Conservation (phyloP, 345 rosid genomes). For the Lagerstroemia speciosa region DNA sequence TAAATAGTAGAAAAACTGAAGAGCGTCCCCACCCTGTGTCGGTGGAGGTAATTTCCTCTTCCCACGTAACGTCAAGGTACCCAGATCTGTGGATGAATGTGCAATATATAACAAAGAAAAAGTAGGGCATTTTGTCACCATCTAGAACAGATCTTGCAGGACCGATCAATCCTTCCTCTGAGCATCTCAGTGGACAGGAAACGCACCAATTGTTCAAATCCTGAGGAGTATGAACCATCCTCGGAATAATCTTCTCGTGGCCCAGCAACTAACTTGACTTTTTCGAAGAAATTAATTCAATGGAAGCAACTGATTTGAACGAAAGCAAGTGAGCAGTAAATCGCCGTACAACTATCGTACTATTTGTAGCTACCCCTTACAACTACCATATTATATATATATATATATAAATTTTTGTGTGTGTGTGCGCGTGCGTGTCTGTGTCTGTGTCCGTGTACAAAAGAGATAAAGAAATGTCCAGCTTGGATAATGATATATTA, state of each 20-base stretch:
- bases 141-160: not conserved
- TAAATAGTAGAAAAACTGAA: not conserved
- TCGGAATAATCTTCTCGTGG: no score
- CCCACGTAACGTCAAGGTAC: not conserved
- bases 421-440: no score
- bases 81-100: not conserved
- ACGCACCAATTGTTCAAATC: no score
- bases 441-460: no score
- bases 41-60: constrained; percentile 10
- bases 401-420: no score
- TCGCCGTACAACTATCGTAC: not conserved
- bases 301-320: not conserved
- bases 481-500: no score
- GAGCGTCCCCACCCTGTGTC: not conserved
- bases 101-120: not conserved
- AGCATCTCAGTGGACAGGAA: not conserved
- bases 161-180: not conserved
- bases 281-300: no score
- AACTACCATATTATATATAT: no score
- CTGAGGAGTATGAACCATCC: no score
- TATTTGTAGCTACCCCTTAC: no score
- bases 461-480: no score
- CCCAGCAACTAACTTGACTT: no score
- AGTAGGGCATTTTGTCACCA: constrained; percentile 1
- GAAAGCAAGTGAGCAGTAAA: not conserved